These are phyloP conservation scores for Carallia pectinifolia DNA, from an alignment of 345 rosid genomes.

Conservation along the genomic window DNA sequence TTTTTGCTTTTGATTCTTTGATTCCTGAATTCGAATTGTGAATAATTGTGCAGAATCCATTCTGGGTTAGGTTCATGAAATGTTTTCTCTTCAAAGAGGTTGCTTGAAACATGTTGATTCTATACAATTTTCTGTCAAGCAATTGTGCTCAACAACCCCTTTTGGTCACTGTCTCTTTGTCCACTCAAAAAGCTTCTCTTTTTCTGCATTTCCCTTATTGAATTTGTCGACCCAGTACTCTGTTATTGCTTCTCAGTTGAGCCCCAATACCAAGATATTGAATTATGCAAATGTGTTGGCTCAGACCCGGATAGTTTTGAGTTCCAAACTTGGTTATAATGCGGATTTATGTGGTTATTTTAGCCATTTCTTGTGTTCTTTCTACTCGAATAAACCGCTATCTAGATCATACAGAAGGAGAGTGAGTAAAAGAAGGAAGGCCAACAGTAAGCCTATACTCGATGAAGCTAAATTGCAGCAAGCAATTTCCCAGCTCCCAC, in stretches of 20 bases:
- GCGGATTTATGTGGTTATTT: not conserved
- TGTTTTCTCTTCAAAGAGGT: not conserved
- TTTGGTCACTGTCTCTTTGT: not conserved
- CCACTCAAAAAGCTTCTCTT: slow-evolving; percentile 6
- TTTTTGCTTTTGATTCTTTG: no score
- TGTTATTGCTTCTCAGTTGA: not conserved
- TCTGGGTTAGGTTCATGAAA: no score
- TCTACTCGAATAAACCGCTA: slow-evolving; percentile 46
- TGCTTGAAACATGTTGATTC: slow-evolving; percentile 4
- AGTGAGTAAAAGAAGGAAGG: slow-evolving; percentile 51
- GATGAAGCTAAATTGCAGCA: slow-evolving; percentile 49
- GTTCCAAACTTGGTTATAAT: not conserved
- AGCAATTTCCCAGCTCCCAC: slow-evolving; percentile 55
- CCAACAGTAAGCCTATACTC: slow-evolving; percentile 46
- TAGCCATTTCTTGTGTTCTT: slow-evolving; percentile 19
- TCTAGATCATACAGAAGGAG: slow-evolving; percentile 67
- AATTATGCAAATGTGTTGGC: slow-evolving; percentile 1
- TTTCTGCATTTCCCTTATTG: not conserved
- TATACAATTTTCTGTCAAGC: not conserved
- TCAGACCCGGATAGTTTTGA: not conserved
- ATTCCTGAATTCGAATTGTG: no score
- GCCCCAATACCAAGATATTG: not conserved
- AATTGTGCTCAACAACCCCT: not conserved
- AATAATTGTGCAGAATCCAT: no score
- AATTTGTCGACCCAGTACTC: not conserved